phyloP scores from a whole-genome alignment of 2,329 filamentous ascomycete species.

The Falciphora oryzae region DNA sequence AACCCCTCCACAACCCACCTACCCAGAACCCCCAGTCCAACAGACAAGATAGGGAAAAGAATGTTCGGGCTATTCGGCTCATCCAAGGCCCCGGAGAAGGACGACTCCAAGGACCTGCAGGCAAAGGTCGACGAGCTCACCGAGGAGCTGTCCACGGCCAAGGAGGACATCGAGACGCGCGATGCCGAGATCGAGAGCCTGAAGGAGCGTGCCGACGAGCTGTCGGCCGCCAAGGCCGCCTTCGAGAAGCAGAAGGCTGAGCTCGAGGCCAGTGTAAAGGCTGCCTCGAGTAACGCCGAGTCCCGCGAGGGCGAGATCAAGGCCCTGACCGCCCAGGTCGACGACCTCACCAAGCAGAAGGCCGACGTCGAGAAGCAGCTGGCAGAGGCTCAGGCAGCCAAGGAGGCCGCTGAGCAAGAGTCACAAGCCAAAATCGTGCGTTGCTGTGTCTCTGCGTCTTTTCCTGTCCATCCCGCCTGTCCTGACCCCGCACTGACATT shows the following conservation, averaged over 20 bases:
- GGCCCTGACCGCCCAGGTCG: slow-evolving; percentile 7
- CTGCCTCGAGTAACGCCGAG: not conserved
- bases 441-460: not conserved
- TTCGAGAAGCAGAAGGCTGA: slow-evolving; percentile 6
- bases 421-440: slow-evolving; percentile 9
- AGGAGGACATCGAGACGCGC: slow-evolving; percentile 4
- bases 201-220: slow-evolving; percentile 10
- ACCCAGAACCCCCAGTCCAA: not conserved
- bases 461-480: not conserved
- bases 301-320: slow-evolving; percentile 9
- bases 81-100: not conserved
- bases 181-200: slow-evolving; percentile 8
- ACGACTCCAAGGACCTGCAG: slow-evolving; percentile 9
- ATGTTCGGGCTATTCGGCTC: slow-evolving; percentile 7
- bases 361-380: slow-evolving; percentile 9
- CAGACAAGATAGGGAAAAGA: slow-evolving; percentile 1
- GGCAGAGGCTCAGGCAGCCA: slow-evolving; percentile 5
- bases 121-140: slow-evolving; percentile 8
- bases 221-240: slow-evolving; percentile 3
- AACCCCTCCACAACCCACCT: slow-evolving; percentile 2
- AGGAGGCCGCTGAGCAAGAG: slow-evolving; percentile 10
- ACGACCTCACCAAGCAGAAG: slow-evolving; percentile 10
- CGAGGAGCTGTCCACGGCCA: slow-evolving; percentile 2
- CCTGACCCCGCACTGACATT: not conserved
- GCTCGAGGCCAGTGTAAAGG: slow-evolving; percentile 7